A percentile compares a stretch with the other conserved stretches of the same genome.
Evolutionary conservation across 106 monocot species (phyloP).

Genomic region (Apostasia ramifera): DNA sequence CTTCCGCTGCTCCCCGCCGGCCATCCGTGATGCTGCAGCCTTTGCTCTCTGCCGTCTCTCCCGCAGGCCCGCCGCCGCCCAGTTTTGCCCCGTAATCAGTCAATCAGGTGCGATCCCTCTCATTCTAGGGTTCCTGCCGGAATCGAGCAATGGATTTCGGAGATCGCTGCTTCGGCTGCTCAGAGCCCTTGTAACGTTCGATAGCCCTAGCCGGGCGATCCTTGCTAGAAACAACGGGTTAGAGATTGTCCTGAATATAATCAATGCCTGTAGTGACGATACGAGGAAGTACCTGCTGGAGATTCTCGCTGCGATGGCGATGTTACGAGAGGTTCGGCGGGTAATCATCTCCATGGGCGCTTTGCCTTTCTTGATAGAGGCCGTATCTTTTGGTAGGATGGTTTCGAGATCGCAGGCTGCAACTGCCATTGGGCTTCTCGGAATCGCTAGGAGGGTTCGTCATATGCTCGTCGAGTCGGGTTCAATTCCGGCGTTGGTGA

Average conservation of each 20-base stretch:
- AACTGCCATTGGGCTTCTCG: constrained; percentile 30
- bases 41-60: constrained; percentile 12
- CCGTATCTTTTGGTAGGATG: constrained; percentile 21
- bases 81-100: constrained; percentile 16
- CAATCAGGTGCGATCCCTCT: constrained; percentile 15
- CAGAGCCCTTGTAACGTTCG: constrained; percentile 15
- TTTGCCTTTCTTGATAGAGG: constrained; percentile 30
- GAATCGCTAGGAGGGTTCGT: constrained; percentile 13
- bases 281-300: constrained; percentile 23
- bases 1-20: constrained; percentile 3
- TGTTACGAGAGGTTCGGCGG: constrained; percentile 34
- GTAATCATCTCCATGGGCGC: neutral
- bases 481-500: constrained; percentile 19
- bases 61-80: neutral
- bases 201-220: constrained; percentile 17
- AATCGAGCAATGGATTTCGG: constrained; percentile 10
- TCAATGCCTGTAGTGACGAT: constrained; percentile 13
- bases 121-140: constrained; percentile 22
- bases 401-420: constrained; percentile 25
- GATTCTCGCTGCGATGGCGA: constrained; percentile 30
- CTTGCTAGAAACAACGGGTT: constrained; percentile 21
- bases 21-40: constrained; percentile 12
- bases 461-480: constrained; percentile 28
- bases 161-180: constrained; percentile 24
- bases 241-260: constrained; percentile 8